These are phyloP conservation scores for Rhodotorula graminis DNA, from an alignment of 768 basidiomycete genomes.

Conservation along the genomic window DNA sequence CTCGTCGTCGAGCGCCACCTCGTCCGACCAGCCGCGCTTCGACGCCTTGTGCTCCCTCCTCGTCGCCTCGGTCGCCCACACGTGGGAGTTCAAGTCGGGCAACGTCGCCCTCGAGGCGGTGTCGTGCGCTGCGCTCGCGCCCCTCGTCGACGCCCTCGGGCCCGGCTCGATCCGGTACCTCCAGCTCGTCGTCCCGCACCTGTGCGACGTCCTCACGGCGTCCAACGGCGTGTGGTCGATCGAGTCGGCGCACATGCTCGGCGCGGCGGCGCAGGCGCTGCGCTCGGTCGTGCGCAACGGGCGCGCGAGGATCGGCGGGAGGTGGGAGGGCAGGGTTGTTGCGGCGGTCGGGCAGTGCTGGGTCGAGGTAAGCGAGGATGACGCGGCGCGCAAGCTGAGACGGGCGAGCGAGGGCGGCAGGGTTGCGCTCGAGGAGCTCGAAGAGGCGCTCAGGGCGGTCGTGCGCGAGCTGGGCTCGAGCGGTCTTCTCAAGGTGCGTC, in stretches of 20 bases:
- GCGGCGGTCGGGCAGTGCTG: conserved; percentile 11
- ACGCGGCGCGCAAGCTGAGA: neutral
- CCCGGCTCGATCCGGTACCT: conserved; percentile 10
- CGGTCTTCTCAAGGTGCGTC: no score
- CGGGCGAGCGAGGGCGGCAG: neutral
- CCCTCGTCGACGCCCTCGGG: neutral
- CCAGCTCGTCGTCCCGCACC: conserved; percentile 23
- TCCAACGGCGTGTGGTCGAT: neutral
- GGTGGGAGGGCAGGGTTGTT: conserved; percentile 13
- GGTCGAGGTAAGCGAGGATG: conserved; percentile 9
- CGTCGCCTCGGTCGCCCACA: neutral
- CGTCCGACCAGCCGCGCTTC: conserved; percentile 9
- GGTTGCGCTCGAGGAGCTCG: neutral
- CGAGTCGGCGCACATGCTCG: conserved; percentile 11
- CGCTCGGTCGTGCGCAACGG: neutral
- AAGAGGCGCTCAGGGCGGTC: neutral
- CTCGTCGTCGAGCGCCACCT: no score
- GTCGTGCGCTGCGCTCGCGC: neutral
- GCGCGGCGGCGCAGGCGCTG: neutral
- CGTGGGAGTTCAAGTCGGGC: conserved; percentile 26
- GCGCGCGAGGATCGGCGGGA: neutral
- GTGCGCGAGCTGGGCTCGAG: neutral
- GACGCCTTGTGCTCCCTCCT: conserved; percentile 21
- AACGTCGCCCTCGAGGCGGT: conserved; percentile 12
- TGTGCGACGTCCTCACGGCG: conserved; percentile 2